phyloP scores from a whole-genome alignment of 768 basidiomycete genomes.

The Amanita phalloides region DNA sequence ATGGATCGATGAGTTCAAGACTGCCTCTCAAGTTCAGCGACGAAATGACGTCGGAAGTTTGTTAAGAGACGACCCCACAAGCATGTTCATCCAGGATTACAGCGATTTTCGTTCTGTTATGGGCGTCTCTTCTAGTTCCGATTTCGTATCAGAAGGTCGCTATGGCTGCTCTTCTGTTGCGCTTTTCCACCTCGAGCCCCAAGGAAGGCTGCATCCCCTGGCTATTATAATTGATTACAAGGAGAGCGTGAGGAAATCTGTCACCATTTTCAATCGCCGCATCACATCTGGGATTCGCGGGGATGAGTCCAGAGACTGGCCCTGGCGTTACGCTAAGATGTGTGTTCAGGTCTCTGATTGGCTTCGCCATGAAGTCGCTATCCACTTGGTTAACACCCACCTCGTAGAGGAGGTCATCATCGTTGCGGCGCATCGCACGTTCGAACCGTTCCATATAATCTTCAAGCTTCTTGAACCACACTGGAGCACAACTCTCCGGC shows the following conservation, averaged over 20 bases:
- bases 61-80: not conserved
- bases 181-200: slow-evolving; percentile 16
- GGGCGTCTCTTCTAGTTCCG: slow-evolving; percentile 7
- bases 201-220: slow-evolving; percentile 19
- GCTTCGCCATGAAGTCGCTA: slow-evolving; percentile 17
- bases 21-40: not conserved
- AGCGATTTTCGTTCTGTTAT: not conserved
- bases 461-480: slow-evolving; percentile 18
- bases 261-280: slow-evolving; percentile 20
- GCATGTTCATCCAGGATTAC: not conserved
- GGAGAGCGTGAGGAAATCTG: slow-evolving; percentile 15
- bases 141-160: slow-evolving; percentile 10
- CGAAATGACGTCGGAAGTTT: not conserved
- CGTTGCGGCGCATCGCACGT: slow-evolving; percentile 18
- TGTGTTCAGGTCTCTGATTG: slow-evolving; percentile 19
- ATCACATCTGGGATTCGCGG: slow-evolving; percentile 2
- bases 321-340: slow-evolving; percentile 23
- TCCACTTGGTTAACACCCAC: slow-evolving; percentile 20
- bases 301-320: slow-evolving; percentile 17
- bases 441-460: slow-evolving; percentile 14
- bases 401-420: slow-evolving; percentile 20
- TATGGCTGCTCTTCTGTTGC: slow-evolving; percentile 18
- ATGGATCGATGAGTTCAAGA: slow-evolving; percentile 12
- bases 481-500: slow-evolving; percentile 18
- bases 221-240: slow-evolving; percentile 20